Base-by-base conservation (phyloP, 2,329 filamentous ascomycete species). In the Fusarium hostae region DNA sequence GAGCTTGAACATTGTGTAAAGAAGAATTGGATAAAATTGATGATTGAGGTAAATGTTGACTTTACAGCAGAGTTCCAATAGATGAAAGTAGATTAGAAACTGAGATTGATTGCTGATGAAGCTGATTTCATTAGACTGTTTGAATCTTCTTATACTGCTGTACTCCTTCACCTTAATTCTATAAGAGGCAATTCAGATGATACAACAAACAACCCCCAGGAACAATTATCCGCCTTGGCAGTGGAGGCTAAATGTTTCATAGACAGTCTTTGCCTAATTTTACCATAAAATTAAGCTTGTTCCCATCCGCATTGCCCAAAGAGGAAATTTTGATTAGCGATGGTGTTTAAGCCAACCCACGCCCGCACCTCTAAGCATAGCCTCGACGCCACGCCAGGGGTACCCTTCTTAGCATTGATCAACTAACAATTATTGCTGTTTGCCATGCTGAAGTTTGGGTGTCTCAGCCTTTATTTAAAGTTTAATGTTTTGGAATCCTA, bases 201-300 rank as follows among this genome's bases (percentile, higher is more conserved):
- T 43, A 43, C 4, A 55, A 16, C 22, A 52, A 16, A 28, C 16
- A 12, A 16, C 16, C 2, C 9, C 3, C 18, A 28, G 13, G 28
- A 16, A 52, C 1, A 1, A 39, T 7, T 12, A 52, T 52, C 9
- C 6, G 12, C 18, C 6, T n/a, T 3, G 9, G 9, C 3, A 6
- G 10, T 12, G 16, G 18, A 39, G 22, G 32, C 18, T n/a, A n/a
- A 39, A 2, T 52, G 18, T 39, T 52, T 51, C 12, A 39, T 18
- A 2, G 22, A 12, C n/a, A 9, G 48, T 3, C 48, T 41, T 55
- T 55, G 24, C 20, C 6, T 43, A 43, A 43, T 22, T 22, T 30
- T 30, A 43, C 51, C n/a, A 6, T 47, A 56, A 52, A 56, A 56
- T 57, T 57, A 48, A 34, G 54, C 40, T 57, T 48, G 54, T 45